These are phyloP conservation scores for Dioscorea alata DNA, from an alignment of 106 monocot species.

Conservation along the genomic window DNA sequence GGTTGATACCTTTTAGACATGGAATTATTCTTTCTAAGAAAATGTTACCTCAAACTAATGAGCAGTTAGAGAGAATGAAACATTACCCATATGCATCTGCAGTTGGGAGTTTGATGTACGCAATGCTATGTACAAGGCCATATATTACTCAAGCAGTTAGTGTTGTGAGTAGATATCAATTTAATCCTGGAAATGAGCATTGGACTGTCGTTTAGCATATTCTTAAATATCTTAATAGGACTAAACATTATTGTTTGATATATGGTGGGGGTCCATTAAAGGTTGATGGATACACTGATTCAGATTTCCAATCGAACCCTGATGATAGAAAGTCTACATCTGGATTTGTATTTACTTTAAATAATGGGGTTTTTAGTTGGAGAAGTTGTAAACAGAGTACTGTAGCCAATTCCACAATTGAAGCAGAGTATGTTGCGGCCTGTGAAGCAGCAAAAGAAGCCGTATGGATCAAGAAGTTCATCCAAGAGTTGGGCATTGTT, in stretches of 20 bases:
- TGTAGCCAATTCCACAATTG: neutral
- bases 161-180: neutral
- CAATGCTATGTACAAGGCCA: neutral
- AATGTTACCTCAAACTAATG: neutral
- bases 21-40: neutral
- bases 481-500: neutral
- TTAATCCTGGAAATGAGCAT: neutral
- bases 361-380: neutral
- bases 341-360: neutral
- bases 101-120: neutral
- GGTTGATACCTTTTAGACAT: neutral
- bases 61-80: neutral
- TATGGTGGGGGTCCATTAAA: neutral
- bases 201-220: neutral
- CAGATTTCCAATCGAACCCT: neutral
- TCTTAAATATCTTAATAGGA: conserved; percentile 1
- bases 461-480: neutral
- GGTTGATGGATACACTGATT: neutral
- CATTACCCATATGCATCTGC: neutral
- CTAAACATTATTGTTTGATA: neutral
- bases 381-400: neutral
- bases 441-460: neutral
- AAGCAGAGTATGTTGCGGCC: conserved; percentile 8
- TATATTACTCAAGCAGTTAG: neutral
- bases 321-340: conserved; percentile 2